Conservation (phyloP, 306 rosid genomes). For the Quercus suber region DNA sequence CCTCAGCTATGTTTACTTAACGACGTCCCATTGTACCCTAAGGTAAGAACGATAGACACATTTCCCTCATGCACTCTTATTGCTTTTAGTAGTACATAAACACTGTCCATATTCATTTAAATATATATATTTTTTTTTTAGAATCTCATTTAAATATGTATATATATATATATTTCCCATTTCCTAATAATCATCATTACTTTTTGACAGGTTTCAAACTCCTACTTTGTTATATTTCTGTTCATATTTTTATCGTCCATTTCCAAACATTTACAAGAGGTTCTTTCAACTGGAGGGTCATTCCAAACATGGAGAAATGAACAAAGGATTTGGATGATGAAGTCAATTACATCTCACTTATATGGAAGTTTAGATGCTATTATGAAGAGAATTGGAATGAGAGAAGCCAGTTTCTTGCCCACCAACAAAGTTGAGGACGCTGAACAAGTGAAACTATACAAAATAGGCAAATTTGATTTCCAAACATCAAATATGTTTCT, state of each 20-base stretch:
- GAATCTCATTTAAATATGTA: too few species aligned
- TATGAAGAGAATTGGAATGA: conserved; percentile 47
- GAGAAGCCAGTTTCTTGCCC: conserved; percentile 52
- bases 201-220: conserved; percentile 45
- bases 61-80: background rate
- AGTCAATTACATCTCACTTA: conserved; percentile 36
- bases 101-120: too few species aligned
- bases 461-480: conserved; percentile 52
- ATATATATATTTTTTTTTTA: too few species aligned
- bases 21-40: conserved; percentile 57
- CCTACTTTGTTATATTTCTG: conserved; percentile 29
- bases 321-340: conserved; percentile 66
- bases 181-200: background rate
- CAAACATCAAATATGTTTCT: conserved; percentile 48
- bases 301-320: conserved; percentile 40
- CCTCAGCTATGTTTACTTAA: conserved; percentile 60
- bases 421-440: conserved; percentile 55
- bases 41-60: conserved; percentile 38
- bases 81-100: background rate
- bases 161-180: too few species aligned
- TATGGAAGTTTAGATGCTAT: conserved; percentile 59
- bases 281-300: conserved; percentile 46
- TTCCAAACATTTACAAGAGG: conserved; percentile 38
- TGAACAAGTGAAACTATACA: conserved; percentile 40
- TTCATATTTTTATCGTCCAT: conserved; percentile 40